phyloP scores from a whole-genome alignment of 1,284 basidiomycete species.

The Ceratorhiza oryzae-sativae region DNA sequence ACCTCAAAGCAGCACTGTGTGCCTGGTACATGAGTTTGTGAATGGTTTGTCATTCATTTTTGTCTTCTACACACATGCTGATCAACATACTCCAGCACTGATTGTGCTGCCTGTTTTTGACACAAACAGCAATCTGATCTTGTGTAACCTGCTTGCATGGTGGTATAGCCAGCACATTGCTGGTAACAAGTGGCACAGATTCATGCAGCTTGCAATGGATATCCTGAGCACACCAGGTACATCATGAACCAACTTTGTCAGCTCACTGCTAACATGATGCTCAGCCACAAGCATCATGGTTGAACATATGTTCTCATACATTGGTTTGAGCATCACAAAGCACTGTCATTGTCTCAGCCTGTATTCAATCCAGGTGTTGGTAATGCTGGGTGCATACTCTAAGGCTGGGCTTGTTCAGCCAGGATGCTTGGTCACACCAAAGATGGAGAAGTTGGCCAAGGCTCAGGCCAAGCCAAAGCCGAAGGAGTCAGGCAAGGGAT shows the following conservation, averaged over 20 bases:
- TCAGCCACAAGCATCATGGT: not conserved
- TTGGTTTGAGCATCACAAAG: not conserved
- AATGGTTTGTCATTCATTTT: not conserved
- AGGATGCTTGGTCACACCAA: not conserved
- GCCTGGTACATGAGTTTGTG: not conserved
- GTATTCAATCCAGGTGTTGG: not conserved
- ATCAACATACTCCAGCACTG: not conserved
- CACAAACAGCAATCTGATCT: not conserved
- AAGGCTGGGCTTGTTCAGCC: not conserved
- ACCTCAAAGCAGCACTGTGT: not conserved
- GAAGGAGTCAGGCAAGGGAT: too few species aligned
- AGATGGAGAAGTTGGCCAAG: not conserved
- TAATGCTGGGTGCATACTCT: not conserved
- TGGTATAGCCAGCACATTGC: not conserved
- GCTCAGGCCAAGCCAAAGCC: not conserved
- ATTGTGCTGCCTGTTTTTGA: too few species aligned
- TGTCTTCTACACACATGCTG: not conserved
- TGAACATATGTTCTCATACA: not conserved
- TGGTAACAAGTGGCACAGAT: not conserved
- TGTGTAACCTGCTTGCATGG: not conserved
- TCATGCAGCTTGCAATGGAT: constrained; percentile 14
- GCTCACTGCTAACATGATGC: too few species aligned
- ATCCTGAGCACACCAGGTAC: constrained; percentile 1
- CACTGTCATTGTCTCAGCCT: not conserved
- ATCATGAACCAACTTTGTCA: too few species aligned